phyloP scores from a whole-genome alignment of 1,284 basidiomycete genomes.

The Amylostereum areolatum region DNA sequence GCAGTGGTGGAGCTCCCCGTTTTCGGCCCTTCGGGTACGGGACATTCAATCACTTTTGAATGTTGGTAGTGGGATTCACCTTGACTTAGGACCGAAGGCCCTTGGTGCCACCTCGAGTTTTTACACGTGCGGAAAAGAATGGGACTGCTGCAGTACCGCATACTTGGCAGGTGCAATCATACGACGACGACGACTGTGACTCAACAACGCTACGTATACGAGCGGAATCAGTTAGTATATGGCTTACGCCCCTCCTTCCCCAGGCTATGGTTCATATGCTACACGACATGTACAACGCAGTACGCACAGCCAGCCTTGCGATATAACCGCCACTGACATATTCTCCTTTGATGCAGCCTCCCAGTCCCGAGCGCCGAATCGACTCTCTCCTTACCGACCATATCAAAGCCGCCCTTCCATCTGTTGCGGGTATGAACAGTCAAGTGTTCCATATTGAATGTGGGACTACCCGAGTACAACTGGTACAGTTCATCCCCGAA shows the following conservation, averaged over 20 bases:
- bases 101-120: too few relatives aligned
- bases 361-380: conserved; percentile 39
- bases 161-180: too few relatives aligned
- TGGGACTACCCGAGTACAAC: conserved; percentile 24
- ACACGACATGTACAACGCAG: conserved; percentile 6
- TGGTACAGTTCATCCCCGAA: conserved; percentile 25
- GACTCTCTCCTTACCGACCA: conserved; percentile 39
- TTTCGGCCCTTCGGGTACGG: too few relatives aligned
- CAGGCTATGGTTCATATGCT: conserved; percentile 8
- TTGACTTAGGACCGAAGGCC: too few relatives aligned
- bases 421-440: background rate
- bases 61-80: too few relatives aligned
- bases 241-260: conserved; percentile 12
- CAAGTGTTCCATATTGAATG: conserved; percentile 26
- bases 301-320: background rate
- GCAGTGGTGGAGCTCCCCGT: background rate
- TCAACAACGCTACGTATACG: conserved; percentile 6
- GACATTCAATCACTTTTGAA: too few relatives aligned
- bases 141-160: too few relatives aligned
- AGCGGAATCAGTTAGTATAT: conserved; percentile 4
- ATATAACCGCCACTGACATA: background rate
- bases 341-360: conserved; percentile 21
- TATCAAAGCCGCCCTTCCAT: conserved; percentile 15
- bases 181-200: background rate
- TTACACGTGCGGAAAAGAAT: too few relatives aligned